Conservation (phyloP, 202 grass and related monocot genomes). For the Carex sylvatica region DNA sequence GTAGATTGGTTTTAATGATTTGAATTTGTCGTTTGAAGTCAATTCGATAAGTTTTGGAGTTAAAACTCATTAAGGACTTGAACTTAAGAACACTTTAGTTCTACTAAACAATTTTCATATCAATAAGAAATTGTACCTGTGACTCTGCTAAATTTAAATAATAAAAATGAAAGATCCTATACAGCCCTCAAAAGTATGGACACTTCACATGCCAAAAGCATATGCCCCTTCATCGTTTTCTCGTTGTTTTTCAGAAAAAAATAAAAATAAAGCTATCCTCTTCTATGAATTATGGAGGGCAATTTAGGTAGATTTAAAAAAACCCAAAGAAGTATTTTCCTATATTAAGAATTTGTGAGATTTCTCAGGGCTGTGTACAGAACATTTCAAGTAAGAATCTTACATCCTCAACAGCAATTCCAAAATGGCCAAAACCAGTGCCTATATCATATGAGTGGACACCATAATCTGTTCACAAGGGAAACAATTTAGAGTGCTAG, state of each 20-base stretch:
- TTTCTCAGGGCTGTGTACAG: background rate
- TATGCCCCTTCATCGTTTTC: background rate
- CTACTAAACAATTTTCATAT: background rate
- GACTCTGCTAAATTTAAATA: background rate
- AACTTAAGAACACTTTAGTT: too few relatives aligned
- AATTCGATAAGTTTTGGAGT: too few relatives aligned
- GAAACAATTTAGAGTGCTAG: constrained; percentile 2
- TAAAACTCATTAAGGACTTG: too few relatives aligned
- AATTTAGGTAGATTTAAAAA: background rate
- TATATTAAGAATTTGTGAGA: background rate
- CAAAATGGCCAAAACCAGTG: constrained; percentile 83
- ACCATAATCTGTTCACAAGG: constrained; percentile 74
- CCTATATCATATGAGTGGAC: constrained; percentile 79
- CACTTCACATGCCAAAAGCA: background rate
- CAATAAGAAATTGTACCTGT: background rate
- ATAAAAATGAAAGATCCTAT: background rate
- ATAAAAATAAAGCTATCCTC: background rate
- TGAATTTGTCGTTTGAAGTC: too few relatives aligned
- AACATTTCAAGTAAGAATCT: constrained; percentile 20
- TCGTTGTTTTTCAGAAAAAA: background rate
- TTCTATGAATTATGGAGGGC: background rate
- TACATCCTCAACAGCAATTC: constrained; percentile 95
- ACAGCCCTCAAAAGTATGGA: background rate
- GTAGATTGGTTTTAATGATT: too few relatives aligned
- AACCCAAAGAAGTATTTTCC: background rate